Conservation (phyloP, 2,329 filamentous ascomycete genomes). For the Fusarium hainanense region DNA sequence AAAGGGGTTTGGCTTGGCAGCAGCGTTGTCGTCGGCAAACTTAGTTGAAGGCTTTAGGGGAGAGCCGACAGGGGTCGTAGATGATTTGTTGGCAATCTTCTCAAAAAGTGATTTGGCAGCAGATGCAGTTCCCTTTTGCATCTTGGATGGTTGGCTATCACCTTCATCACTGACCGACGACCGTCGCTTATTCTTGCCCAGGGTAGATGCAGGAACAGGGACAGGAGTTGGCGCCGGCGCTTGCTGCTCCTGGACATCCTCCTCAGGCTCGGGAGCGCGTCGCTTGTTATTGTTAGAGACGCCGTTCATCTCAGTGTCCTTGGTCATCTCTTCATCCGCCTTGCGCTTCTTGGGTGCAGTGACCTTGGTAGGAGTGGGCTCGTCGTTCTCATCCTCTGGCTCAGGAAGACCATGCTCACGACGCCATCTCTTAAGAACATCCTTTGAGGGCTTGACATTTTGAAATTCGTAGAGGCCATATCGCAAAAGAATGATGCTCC, state of each 20-base stretch:
- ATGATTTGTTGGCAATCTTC: constrained; percentile 65
- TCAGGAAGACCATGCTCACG: constrained; percentile 65
- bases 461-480: constrained; percentile 73
- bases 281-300: constrained; percentile 59
- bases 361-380: constrained; percentile 49
- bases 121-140: constrained; percentile 63
- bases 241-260: constrained; percentile 53
- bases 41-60: constrained; percentile 50
- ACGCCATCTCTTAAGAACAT: constrained; percentile 69
- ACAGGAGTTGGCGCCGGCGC: constrained; percentile 52
- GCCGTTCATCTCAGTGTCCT: constrained; percentile 51
- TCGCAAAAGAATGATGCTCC: constrained; percentile 69
- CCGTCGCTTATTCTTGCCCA: constrained; percentile 65
- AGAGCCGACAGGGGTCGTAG: constrained; percentile 49
- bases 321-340: constrained; percentile 62
- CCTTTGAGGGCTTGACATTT: constrained; percentile 68
- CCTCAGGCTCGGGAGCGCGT: constrained; percentile 56
- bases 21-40: constrained; percentile 40
- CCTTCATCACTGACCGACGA: constrained; percentile 58
- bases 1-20: constrained; percentile 50
- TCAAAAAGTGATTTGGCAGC: constrained; percentile 68
- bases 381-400: constrained; percentile 57
- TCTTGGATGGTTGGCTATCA: constrained; percentile 62
- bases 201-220: constrained; percentile 43
- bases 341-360: constrained; percentile 65